Percentiles rank a stretch among this genome's conserved stretches.
Conservation (phyloP, 2,329 filamentous ascomycete genomes). For the Paecilomyces sp. region DNA sequence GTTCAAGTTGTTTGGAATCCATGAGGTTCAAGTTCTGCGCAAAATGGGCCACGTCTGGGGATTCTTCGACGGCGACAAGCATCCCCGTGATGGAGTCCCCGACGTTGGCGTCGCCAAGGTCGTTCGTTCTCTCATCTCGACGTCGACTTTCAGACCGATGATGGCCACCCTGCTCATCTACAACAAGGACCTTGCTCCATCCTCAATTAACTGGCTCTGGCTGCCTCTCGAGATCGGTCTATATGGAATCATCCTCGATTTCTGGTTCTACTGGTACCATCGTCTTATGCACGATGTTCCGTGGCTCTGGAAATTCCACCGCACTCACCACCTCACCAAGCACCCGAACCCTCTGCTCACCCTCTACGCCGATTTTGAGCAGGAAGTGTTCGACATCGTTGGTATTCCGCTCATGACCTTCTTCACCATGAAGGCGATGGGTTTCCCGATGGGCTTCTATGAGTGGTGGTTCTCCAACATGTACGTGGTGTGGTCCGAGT, state of each 20-base stretch:
- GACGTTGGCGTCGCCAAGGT: conserved; percentile 28
- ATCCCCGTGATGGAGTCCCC: conserved; percentile 32
- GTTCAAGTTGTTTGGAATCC: conserved; percentile 32
- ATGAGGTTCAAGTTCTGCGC: conserved; percentile 27
- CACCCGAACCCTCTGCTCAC: conserved; percentile 33
- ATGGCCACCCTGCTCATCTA: conserved; percentile 22
- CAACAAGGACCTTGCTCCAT: conserved; percentile 8
- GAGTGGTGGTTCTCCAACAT: conserved; percentile 39
- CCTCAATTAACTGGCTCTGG: conserved; percentile 21
- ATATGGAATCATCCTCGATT: conserved; percentile 34
- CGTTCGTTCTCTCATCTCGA: conserved; percentile 19
- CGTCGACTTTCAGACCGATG: conserved; percentile 19
- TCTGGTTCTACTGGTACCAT: conserved; percentile 39
- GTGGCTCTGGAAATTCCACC: conserved; percentile 32
- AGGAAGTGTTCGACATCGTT: conserved; percentile 34
- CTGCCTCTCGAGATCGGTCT: conserved; percentile 28
- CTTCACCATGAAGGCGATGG: conserved; percentile 23
- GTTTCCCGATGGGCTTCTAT: conserved; percentile 36
- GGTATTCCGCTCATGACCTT: conserved; percentile 30
- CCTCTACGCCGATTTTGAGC: conserved; percentile 32
- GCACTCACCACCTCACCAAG: conserved; percentile 36
- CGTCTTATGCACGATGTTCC: conserved; percentile 31
- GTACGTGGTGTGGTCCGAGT: conserved; percentile 35
- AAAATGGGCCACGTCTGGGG: conserved; percentile 26
- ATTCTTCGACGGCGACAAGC: conserved; percentile 36